These are phyloP conservation scores for Paramecium sonneborni DNA, from an alignment of 73 alveolate species.

Conservation along the genomic window DNA sequence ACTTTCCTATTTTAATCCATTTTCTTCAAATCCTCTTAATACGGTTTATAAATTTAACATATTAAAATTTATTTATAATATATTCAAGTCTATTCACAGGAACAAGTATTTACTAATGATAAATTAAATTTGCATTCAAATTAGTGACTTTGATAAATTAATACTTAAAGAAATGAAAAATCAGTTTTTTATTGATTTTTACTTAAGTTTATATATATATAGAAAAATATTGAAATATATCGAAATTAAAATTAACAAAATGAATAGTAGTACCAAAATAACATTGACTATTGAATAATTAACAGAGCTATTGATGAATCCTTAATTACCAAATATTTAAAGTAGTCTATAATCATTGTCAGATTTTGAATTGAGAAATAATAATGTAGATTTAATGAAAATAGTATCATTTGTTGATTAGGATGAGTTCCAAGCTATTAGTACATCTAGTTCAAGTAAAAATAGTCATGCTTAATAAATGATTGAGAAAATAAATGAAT, in stretches of 20 bases:
- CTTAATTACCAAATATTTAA: background rate
- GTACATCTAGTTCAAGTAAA: background rate
- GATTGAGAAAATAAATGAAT: constrained; percentile 9
- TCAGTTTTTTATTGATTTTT: background rate
- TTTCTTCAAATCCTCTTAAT: constrained; percentile 24
- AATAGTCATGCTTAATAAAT: background rate
- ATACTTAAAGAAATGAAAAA: too few species aligned
- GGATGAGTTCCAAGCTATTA: background rate
- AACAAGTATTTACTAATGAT: background rate
- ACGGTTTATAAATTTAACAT: constrained; percentile 31
- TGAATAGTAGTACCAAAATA: background rate
- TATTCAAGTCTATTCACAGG: background rate
- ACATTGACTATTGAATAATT: background rate
- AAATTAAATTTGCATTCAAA: background rate
- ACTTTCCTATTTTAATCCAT: background rate
- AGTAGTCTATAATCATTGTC: constrained; percentile 6
- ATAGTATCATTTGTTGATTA: constrained; percentile 19
- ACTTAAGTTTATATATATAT: background rate
- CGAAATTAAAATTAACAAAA: background rate
- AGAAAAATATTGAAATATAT: background rate
- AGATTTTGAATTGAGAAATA: background rate
- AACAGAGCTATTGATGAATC: constrained; percentile 1
- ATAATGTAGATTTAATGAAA: background rate
- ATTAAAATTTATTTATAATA: background rate
- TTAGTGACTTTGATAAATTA: too few species aligned